Percentiles rank a stretch among this genome's conserved stretches.
These are phyloP conservation scores for Daldinia childiae DNA, from an alignment of 495 filamentous ascomycete species.

Conservation along the genomic window DNA sequence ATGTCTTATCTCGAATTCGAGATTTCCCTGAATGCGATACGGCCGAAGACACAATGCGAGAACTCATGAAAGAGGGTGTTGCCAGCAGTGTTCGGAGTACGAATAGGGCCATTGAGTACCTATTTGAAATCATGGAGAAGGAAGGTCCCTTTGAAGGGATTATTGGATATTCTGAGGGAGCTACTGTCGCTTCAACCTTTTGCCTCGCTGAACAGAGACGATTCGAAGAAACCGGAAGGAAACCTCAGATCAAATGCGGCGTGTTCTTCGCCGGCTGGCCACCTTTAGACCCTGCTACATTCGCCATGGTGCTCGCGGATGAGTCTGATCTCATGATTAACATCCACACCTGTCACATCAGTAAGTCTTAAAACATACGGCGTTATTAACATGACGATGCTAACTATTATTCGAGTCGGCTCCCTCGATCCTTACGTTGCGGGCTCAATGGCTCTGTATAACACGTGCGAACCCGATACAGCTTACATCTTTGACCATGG, in stretches of 20 bases:
- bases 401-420: constrained; percentile 53
- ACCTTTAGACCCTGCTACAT: constrained; percentile 58
- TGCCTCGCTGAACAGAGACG: constrained; percentile 63
- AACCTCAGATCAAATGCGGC: constrained; percentile 63
- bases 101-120: constrained; percentile 54
- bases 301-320: constrained; percentile 60
- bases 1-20: constrained; percentile 60
- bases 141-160: constrained; percentile 62
- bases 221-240: constrained; percentile 55
- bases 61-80: constrained; percentile 60
- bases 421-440: constrained; percentile 66
- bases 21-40: constrained; percentile 60
- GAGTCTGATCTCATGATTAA: constrained; percentile 61
- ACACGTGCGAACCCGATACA: constrained; percentile 65
- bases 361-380: constrained; percentile 44
- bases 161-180: constrained; percentile 71
- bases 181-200: constrained; percentile 64
- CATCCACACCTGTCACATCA: constrained; percentile 67
- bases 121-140: constrained; percentile 60
- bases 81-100: constrained; percentile 54
- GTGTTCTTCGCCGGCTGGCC: constrained; percentile 69
- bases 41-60: constrained; percentile 60
- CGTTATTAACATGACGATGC: neutral
- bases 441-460: constrained; percentile 66
- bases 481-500: constrained; percentile 68